These are phyloP conservation scores for Penicillium sp. DNA, from an alignment of 2,329 filamentous ascomycete genomes.

Conservation along the genomic window DNA sequence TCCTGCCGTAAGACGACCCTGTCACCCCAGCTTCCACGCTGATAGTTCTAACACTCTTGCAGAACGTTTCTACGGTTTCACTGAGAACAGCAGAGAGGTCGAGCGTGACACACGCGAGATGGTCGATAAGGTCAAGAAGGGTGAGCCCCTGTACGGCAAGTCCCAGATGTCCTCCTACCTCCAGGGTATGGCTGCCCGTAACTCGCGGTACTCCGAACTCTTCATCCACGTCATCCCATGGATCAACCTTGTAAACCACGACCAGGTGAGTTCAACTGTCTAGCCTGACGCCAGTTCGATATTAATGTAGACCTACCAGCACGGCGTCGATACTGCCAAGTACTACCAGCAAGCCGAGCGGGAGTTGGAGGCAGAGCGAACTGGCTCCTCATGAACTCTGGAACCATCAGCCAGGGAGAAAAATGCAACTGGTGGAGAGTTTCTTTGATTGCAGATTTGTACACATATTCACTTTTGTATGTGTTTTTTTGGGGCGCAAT, in stretches of 20 bases:
- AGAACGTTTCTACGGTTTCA: conserved; percentile 96
- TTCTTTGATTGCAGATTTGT: conserved; percentile 23
- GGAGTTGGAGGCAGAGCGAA: conserved; percentile 80
- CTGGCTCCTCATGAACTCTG: conserved; percentile 22
- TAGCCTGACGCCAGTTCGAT: background rate
- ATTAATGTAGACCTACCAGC: conserved; percentile 52
- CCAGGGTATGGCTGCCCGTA: conserved; percentile 88
- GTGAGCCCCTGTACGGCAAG: conserved; percentile 84
- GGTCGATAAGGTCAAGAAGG: conserved; percentile 92
- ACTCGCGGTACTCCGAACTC: conserved; percentile 86
- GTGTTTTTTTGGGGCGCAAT: conserved; percentile 23
- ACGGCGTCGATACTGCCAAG: conserved; percentile 97
- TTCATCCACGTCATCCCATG: conserved; percentile 85
- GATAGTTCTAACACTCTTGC: conserved; percentile 17
- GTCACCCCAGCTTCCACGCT: background rate
- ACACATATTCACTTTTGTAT: conserved; percentile 28
- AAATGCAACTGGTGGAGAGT: conserved; percentile 7
- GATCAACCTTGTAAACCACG: conserved; percentile 99
- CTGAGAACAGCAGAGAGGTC: conserved; percentile 86
- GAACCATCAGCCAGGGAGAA: conserved; percentile 13
- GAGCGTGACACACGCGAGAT: conserved; percentile 98
- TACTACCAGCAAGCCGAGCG: conserved; percentile 95
- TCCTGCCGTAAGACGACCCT: conserved; percentile 70
- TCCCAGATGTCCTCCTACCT: conserved; percentile 79
- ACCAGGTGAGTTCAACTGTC: conserved; percentile 52